Percentiles rank a stretch among this genome's conserved stretches.
These are phyloP conservation scores for Fusarium tupiense DNA, from an alignment of 2,329 filamentous ascomycete species.

Conservation along the genomic window DNA sequence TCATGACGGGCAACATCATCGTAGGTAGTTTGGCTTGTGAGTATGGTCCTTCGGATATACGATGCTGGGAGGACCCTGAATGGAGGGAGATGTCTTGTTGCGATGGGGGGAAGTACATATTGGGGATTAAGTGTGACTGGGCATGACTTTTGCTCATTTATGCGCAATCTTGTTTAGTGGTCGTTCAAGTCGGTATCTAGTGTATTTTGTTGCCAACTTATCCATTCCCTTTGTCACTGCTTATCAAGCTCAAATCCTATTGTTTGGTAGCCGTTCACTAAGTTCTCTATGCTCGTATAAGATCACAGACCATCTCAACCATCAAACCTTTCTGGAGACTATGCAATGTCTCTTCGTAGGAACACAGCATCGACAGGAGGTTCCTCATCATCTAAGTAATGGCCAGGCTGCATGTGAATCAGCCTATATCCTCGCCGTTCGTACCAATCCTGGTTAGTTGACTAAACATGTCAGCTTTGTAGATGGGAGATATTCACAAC, in stretches of 20 bases:
- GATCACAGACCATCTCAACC: not conserved
- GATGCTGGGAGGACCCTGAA: not conserved
- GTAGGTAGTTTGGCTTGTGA: not conserved
- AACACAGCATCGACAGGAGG: conserved; percentile 17
- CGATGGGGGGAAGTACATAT: not conserved
- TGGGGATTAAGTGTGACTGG: not conserved
- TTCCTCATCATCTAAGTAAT: not conserved
- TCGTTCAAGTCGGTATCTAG: not conserved
- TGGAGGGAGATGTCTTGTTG: not conserved
- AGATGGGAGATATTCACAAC: fast-evolving
- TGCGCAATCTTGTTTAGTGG: not conserved
- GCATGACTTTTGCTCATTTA: not conserved
- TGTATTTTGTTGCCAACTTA: not conserved
- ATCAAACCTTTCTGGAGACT: fast-evolving
- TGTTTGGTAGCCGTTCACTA: not conserved
- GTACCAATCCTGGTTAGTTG: conserved; percentile 46
- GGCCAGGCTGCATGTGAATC: conserved; percentile 25
- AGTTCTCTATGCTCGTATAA: not conserved
- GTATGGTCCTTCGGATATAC: not conserved
- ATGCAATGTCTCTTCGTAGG: conserved; percentile 14
- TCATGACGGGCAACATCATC: too few relatives aligned
- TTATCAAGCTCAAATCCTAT: not conserved
- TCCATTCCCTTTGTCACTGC: not conserved
- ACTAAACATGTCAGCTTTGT: conserved; percentile 12
- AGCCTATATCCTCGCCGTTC: conserved; percentile 40